Evolutionary conservation across 192 early-diverging fungal species (phyloP), one percentile per base, ranked within the genome.

Genomic region (Haplosporangium gracile): DNA sequence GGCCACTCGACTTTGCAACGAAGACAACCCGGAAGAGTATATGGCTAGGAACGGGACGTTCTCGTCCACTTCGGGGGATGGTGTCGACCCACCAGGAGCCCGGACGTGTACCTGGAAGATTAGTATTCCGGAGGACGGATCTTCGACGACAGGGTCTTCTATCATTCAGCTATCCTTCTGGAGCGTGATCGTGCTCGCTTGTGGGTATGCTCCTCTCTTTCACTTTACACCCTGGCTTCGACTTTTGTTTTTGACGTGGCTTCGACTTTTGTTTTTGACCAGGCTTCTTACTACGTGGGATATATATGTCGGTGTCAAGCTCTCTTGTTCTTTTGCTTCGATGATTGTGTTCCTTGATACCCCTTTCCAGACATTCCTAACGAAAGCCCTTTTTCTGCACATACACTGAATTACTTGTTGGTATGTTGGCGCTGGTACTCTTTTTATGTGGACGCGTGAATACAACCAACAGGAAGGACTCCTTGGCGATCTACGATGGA

Each of bases 401-500:
- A 1, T 6, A 20, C 11, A 10, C 7, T 42, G 13, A 45, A 65
- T 22, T 76, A 76, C 69, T 70, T 5, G 13, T 9, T 51, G 22
- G 22, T 42, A 8, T 26, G 13, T 16, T 49, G 65, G 3, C 65
- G 4, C 39, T 70, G 39, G 40, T 29, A 74, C 42, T 29, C 0
- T 24, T 36, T 38, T 6, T 9, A 11, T 16, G 51, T 11, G 42
- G 38, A 51, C 18, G 49, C 20, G 49, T 51, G 18, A 20, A 22
- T 20, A 51, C 18, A 51, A 51, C 34, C 34, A 40, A 60, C 47
- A 88, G 87, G 16, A 53, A 80, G 16, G 87, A 88, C 49, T 83
- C 76, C 18, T 53, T 88, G 43, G 77, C 82, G 34, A 13, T 88
- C 13, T 88, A 88, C 51, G 87, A 88, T 63, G 87, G 87, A 16